Evolutionary conservation across 306 rosid species (phyloP), one percentile per base, ranked within the genome.

Genomic region (Quercus variabilis): DNA sequence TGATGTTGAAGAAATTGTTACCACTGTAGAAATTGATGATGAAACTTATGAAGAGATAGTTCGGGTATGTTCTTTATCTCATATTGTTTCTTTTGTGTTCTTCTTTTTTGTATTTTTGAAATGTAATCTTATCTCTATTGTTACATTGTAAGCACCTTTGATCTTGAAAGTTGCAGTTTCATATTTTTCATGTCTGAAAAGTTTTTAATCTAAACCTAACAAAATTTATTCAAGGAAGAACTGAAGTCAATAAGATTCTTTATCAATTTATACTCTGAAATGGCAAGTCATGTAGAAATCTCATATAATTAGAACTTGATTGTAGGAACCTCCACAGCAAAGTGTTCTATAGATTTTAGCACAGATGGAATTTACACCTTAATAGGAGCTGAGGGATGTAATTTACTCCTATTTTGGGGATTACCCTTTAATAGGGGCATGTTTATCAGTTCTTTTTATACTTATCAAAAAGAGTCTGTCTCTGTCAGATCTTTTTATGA

Each of bases 11-110:
- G 99, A 96, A 87, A 46, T 90, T 23, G 96, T 96, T 76, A 96
- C 99, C 8, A 87, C 97, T 10, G 96, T 96, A 8, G 99, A 96
- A 85, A 96, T 96, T 12, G 99, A 96, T 69, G 99, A 96, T 74
- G 99, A 96, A 81, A 96, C 99, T 5, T 96, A 96, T 67, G 99
- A 96, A 93, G 99, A 96, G 86, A 96, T 96, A 79, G 98, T 96
- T 69, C 92, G 99, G 94, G 99, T 96, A 91, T 77, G 93, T 84
- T 71, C 13, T 73, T 73, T 2, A 59, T 79, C 33, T 73, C 18
- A 9, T 14, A 1, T 9, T 57, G 71, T 21, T 26, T 13, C 4
- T 17, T 58, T 2, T 8, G 41, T 4, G 2, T 46, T 19, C 2
- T 41, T 12, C 14, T 30, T 51, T n/a, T 31, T 28, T 46, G 3